These are phyloP conservation scores for Aspergillus proliferans DNA, from an alignment of 2,329 filamentous ascomycete species.

Conservation along the genomic window DNA sequence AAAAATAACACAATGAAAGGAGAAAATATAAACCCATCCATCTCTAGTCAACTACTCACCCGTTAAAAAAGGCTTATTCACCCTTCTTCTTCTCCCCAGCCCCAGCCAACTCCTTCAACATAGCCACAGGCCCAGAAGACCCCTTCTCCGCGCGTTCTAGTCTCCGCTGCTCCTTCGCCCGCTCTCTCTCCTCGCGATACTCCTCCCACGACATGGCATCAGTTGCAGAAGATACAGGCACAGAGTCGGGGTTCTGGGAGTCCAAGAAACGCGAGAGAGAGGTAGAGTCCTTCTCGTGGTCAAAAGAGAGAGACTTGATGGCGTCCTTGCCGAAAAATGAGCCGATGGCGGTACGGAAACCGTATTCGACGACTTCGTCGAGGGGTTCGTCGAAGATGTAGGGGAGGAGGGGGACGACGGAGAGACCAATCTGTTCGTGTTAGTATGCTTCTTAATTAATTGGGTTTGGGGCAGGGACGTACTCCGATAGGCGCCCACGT, in stretches of 20 bases:
- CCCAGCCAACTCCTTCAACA: conserved; percentile 8
- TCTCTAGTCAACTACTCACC: too few relatives aligned
- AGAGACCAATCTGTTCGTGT: conserved; percentile 51
- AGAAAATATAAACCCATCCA: too few relatives aligned
- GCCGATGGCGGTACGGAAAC: conserved; percentile 77
- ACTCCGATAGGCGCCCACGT: conserved; percentile 90
- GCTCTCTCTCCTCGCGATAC: conserved; percentile 24
- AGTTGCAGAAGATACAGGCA: conserved; percentile 9
- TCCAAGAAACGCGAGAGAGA: conserved; percentile 18
- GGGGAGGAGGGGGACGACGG: conserved; percentile 76
- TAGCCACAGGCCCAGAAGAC: conserved; percentile 6
- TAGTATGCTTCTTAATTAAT: conserved; percentile 6
- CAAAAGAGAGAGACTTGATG: conserved; percentile 32
- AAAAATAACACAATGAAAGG: background rate
- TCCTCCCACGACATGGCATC: conserved; percentile 28
- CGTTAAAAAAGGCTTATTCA: conserved; percentile 4
- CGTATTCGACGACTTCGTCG: conserved; percentile 83
- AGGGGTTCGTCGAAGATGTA: conserved; percentile 86
- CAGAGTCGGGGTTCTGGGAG: conserved; percentile 6
- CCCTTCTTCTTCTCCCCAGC: conserved; percentile 11
- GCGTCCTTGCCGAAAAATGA: conserved; percentile 60
- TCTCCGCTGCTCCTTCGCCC: conserved; percentile 22
- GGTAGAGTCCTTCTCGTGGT: conserved; percentile 10
- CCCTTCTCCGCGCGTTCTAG: conserved; percentile 15
- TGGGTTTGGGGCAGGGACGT: conserved; percentile 35